Base-by-base conservation (phyloP, 176 grass and related monocot species). In the Aegilops bicornis region DNA sequence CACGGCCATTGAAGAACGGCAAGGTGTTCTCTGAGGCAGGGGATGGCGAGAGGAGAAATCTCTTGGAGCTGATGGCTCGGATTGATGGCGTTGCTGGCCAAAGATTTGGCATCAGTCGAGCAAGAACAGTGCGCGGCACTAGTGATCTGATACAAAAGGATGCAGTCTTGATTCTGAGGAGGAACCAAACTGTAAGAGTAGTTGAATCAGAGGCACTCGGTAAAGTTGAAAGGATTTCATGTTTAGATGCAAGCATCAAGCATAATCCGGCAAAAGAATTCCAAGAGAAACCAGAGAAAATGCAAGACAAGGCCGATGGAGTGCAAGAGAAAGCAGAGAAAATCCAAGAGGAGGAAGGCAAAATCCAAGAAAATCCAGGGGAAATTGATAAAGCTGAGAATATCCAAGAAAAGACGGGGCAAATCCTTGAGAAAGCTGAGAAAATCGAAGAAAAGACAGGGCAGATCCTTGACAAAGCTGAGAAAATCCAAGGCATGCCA, bases 21-120 rank as follows among this genome's bases (percentile, higher is more conserved):
- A 93, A 83, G 45, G 88, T 94, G 16, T 84, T 97, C 37, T 86
- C 92, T 9, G 90, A 91, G 54, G 75, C 84, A 3, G 86, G 91
- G 30, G 24, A 71, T 43, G 78, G 80, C 70, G 90, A 88, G 67
- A 88, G 90, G 71, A 96, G 80, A 80, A 99, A 99, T 90, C 92
- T 99, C 62, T 66, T 92, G 87, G 92, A 99, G 81, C 90, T 99
- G 8, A 96, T 99, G 97, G 92, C 94, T 85, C 85, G 89, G 52
- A 79, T 91, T 37, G 85, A 93, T 50, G 89, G 88, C 14, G 89
- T 91, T 65, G 86, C 86, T 0, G 81, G 75, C 64, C 88, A 85
- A 73, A 84, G 91, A 82, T 90, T 90, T 56, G 77, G 68, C 50
- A 80, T 82, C n/a, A 56, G 3, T 54, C 88, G 85, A 48, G 83